Conservation (phyloP, 805 yeast genomes). For the Ogataea nakhonphanomensis region DNA sequence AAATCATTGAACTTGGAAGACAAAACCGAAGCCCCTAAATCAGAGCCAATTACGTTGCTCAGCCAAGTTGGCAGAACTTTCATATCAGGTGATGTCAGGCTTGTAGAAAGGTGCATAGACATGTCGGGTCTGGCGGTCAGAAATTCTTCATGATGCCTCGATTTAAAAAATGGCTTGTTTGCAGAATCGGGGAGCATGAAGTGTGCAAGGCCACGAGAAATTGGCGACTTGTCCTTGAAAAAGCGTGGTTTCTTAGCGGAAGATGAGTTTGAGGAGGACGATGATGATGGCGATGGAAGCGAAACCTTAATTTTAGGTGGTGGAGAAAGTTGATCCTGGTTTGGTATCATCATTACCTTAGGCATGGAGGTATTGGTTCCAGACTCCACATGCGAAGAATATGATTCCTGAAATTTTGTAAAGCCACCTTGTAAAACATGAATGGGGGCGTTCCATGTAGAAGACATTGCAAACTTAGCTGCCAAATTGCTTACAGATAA, state of each 20-base stretch:
- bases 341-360: slow-evolving; percentile 19
- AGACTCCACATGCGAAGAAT: slow-evolving; percentile 28
- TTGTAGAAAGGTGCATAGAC: slow-evolving; percentile 25
- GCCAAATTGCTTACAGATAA: slow-evolving; percentile 43
- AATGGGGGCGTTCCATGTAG: slow-evolving; percentile 39
- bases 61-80: slow-evolving; percentile 55
- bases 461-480: slow-evolving; percentile 42
- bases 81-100: slow-evolving; percentile 19
- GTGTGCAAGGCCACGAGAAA: slow-evolving; percentile 44
- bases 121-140: slow-evolving; percentile 27
- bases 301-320: slow-evolving; percentile 18
- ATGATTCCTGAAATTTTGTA: slow-evolving; percentile 31
- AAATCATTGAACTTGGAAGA: slow-evolving; percentile 58
- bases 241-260: slow-evolving; percentile 8
- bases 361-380: slow-evolving; percentile 21
- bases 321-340: slow-evolving; percentile 12
- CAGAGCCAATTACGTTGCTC: slow-evolving; percentile 32
- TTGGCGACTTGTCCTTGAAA: slow-evolving; percentile 15
- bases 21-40: slow-evolving; percentile 36
- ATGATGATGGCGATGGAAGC: slow-evolving; percentile 21
- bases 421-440: slow-evolving; percentile 43
- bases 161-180: slow-evolving; percentile 42
- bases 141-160: slow-evolving; percentile 54
- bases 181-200: slow-evolving; percentile 50
- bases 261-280: slow-evolving; percentile 16